phyloP scores from a whole-genome alignment of 164 flowering plant genomes.

The Berberis vulgaris region DNA sequence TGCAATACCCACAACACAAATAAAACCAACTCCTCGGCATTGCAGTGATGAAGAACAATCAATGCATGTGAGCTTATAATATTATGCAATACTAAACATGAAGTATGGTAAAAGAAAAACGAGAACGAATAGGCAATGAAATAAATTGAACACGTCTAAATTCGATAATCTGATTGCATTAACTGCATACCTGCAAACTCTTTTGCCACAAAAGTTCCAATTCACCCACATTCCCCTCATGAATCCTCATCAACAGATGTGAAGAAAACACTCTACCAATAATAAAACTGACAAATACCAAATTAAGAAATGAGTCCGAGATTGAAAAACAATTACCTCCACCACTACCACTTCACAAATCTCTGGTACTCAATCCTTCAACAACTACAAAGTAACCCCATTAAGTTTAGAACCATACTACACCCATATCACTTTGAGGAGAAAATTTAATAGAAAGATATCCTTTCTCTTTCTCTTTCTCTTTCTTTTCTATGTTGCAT shows the following conservation, averaged over 20 bases:
- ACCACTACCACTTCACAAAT: not conserved
- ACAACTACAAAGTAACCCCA: not conserved
- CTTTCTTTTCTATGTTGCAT: slow-evolving; percentile 33
- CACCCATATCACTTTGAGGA: slow-evolving; percentile 4
- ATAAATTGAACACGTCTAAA: slow-evolving; percentile 28
- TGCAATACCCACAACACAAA: too few species aligned
- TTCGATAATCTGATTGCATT: too few species aligned
- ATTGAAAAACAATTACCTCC: not conserved
- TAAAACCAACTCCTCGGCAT: not conserved
- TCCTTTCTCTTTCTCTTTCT: slow-evolving; percentile 12
- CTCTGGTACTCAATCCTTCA: not conserved
- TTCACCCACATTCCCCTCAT: slow-evolving; percentile 20
- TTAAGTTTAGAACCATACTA: too few species aligned
- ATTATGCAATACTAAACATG: not conserved
- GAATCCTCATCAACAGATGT: slow-evolving; percentile 7
- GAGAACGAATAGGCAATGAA: slow-evolving; percentile 25
- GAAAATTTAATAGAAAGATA: slow-evolving; percentile 8
- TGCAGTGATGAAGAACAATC: not conserved
- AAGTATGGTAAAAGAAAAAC: not conserved
- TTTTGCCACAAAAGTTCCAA: slow-evolving; percentile 8
- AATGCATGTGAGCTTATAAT: not conserved
- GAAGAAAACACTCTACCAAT: not conserved
- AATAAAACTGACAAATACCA: not conserved
- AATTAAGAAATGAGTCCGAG: too few species aligned
- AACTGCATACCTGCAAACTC: not conserved